These are phyloP conservation scores for Linum usitatissimum DNA, from an alignment of 345 rosid species.

Conservation along the genomic window DNA sequence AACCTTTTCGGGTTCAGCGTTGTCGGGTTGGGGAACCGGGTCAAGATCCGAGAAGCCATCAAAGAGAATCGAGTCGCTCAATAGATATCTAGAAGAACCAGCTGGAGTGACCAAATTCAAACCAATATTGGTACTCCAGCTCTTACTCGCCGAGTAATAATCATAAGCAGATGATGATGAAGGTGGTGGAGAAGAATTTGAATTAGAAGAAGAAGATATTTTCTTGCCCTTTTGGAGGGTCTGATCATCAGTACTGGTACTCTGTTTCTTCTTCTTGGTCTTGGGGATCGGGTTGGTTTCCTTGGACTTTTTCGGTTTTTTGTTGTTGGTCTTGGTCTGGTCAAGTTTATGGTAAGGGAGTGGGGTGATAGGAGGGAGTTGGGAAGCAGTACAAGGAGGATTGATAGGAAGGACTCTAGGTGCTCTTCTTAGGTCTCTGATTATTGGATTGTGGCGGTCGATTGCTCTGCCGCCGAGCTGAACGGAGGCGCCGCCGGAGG, in stretches of 20 bases:
- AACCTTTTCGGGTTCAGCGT: conserved; percentile 18
- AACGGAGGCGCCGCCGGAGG: conserved; percentile 11
- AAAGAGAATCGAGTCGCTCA: conserved; percentile 31
- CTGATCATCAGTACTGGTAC: conserved; percentile 5
- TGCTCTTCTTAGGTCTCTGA: conserved; percentile 53
- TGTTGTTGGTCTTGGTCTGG: conserved; percentile 29
- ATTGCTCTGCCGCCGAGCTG: conserved; percentile 50
- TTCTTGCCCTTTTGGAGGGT: conserved; percentile 24
- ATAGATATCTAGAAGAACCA: conserved; percentile 61
- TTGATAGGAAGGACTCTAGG: conserved; percentile 27
- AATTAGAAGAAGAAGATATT: conserved; percentile 13
- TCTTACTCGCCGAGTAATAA: conserved; percentile 12
- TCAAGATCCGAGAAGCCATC: conserved; percentile 37
- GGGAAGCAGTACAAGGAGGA: conserved; percentile 31
- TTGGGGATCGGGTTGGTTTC: conserved; percentile 4
- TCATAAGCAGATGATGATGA: background rate
- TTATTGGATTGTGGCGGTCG: conserved; percentile 85
- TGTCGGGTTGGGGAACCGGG: conserved; percentile 26
- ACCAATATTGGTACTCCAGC: conserved; percentile 20
- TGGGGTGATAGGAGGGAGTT: conserved; percentile 32
- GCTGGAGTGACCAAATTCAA: conserved; percentile 46
- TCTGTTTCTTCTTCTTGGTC: conserved; percentile 13
- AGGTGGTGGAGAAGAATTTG: background rate
- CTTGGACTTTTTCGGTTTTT: conserved; percentile 11
- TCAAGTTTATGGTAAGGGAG: conserved; percentile 31